Evolutionary conservation across 352 stramenopile genomes (phyloP), one percentile per base, ranked within the genome.

Genomic region (Globisporangium orthogonon): DNA sequence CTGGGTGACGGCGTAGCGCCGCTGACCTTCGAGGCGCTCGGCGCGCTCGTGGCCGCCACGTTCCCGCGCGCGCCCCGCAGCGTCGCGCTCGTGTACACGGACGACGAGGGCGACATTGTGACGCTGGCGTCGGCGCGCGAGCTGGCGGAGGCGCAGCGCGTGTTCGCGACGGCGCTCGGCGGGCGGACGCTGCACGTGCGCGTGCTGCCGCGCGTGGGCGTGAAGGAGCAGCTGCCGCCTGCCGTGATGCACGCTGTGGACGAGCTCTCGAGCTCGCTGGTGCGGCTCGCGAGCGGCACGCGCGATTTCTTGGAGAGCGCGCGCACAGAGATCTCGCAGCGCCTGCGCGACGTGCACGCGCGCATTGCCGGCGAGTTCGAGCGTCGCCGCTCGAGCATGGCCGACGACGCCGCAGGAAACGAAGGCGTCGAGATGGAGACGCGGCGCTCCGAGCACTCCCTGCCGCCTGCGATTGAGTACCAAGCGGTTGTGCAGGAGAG

Each of bases 51-150:
- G 28, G 23, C 65, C 29, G 66, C 73, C 45, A 58, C 54, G 40
- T 86, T 86, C 54, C 58, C 51, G 7, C 56, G 68, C n/a, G 52
- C 56, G 13, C 50, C 73, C 9, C 57, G 68, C 9, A 35, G 50
- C 40, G 89, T 70, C 68, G 68, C 69, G 52, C 62, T 91, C 28
- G 60, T 88, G 50, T 91, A 89, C 70, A 73, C 70, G 43, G 81
- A 91, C 59, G 70, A 89, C 17, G 81, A 91, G 48, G 70, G 76
- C 40, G 81, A 91, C 52, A 61, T 84, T 35, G 67, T 91, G 35
- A 89, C 78, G 11, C 61, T 89, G 6, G 68, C 65, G 46, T 83
- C 68, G 53, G 52, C 68, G 13, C 59, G 67, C 7, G 82, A 91
- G 61, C 69, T 89, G 39, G 48, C 57, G 17, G 82, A 91, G 41